Percentiles rank a stretch among this genome's conserved stretches.
Conservation (phyloP, 1,284 basidiomycete genomes). For the Cutaneotrichosporon spelunceum region DNA sequence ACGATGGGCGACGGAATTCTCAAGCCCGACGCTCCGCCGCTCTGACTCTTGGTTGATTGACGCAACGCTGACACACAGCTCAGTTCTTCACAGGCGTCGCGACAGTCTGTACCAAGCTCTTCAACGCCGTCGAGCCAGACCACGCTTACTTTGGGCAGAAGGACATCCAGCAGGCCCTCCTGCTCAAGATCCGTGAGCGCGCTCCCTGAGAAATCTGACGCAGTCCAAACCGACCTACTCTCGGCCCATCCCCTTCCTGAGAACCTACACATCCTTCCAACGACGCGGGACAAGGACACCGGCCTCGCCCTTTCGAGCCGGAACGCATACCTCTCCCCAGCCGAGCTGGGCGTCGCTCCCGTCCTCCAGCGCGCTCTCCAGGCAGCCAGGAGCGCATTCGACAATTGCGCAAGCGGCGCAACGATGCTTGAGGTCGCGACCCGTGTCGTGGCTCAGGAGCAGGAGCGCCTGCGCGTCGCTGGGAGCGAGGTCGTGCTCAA, state of each 20-base stretch:
- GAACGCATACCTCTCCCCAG: no score
- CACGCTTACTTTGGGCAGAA: conserved; percentile 96
- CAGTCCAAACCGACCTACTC: conserved; percentile 73
- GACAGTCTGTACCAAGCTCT: conserved; percentile 91
- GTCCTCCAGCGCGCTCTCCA: conserved; percentile 68
- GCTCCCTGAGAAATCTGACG: background rate
- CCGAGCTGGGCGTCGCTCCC: conserved; percentile 69
- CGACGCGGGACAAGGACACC: conserved; percentile 62
- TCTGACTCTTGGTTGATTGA: no score
- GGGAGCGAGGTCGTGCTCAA: conserved; percentile 59
- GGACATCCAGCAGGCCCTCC: conserved; percentile 91
- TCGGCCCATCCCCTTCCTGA: conserved; percentile 68
- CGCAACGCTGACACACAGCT: conserved; percentile 57
- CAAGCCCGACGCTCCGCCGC: no score
- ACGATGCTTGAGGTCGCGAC: conserved; percentile 56
- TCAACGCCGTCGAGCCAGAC: conserved; percentile 90
- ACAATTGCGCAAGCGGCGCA: conserved; percentile 56
- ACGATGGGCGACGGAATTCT: no score
- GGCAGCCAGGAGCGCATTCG: conserved; percentile 60
- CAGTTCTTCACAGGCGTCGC: conserved; percentile 95
- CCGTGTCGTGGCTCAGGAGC: conserved; percentile 32
- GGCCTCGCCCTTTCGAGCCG: conserved; percentile 67
- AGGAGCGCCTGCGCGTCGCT: conserved; percentile 49
- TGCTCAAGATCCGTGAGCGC: conserved; percentile 67
- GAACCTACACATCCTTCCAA: conserved; percentile 77